Base-by-base conservation (phyloP, 495 filamentous ascomycete genomes). In the Lasiosphaeria ovina region DNA sequence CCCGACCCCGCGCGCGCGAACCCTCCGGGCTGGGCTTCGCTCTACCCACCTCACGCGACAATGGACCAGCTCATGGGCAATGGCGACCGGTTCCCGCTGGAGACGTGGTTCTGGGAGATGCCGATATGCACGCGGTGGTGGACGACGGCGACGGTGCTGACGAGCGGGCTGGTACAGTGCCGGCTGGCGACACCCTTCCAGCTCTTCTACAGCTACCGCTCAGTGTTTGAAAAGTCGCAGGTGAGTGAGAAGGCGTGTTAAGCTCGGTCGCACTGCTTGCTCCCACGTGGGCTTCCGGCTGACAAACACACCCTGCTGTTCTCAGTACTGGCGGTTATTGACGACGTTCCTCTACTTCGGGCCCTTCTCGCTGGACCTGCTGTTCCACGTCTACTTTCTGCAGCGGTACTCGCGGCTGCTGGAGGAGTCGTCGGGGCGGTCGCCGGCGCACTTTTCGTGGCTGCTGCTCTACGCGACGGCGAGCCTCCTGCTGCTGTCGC, bases 371-470 rank as follows among this genome's bases (percentile, higher is more conserved):
- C 86, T 98, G 66, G 94, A 98, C 74, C 87, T 98, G 32, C 83
- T 98, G 67, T 98, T 97, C 83, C 95, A 98, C 71, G 89, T 98
- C 75, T 98, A 97, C 83, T 98, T 98, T 81, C 85, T 98, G 49
- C 92, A 96, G 69, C 91, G 94, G 33, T 98, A 98, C 77, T 92
- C 93, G 10, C 90, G 95, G 44, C 87, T 97, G 35, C 86, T 98
- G 42, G 94, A 98, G 75, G 94, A 97, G 75, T 91, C 90, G 0
- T 92, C 91, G 48, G 92, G 92, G 35, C 85, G 87, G 45, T 95
- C 91, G 8, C 87, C 92, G 1, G 94, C 95, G 3, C 88, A 95
- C 66, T 98, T 96, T 79, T 89, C 92, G 17, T 98, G 93, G 93
- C 78, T 98, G 31, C 79, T 98, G 11, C 76, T 93, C 57, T 98